These are phyloP conservation scores for Lentinula detonsa DNA, from an alignment of 768 basidiomycete species.

Conservation along the genomic window DNA sequence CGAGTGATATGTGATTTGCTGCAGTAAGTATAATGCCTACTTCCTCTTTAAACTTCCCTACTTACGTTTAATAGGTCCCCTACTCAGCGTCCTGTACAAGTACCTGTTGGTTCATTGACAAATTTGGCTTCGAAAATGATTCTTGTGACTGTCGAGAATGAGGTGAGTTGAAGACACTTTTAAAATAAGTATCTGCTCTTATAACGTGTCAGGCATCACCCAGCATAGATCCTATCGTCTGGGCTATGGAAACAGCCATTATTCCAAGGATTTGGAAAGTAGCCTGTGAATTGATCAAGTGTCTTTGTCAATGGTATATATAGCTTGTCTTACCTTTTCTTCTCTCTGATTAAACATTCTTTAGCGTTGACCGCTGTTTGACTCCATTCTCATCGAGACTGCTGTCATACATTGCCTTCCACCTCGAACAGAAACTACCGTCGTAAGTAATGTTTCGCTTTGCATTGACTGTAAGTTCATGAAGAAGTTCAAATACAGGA, in stretches of 20 bases:
- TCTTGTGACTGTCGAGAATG: slow-evolving; percentile 41
- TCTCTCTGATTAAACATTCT: neutral
- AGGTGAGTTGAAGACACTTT: slow-evolving; percentile 18
- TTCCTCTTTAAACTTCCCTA: slow-evolving; percentile 5
- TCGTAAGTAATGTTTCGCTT: slow-evolving; percentile 31
- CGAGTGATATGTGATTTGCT: slow-evolving; percentile 49
- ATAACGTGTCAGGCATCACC: slow-evolving; percentile 33
- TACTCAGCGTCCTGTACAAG: slow-evolving; percentile 53
- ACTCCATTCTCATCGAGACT: slow-evolving; percentile 51
- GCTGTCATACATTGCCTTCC: slow-evolving; percentile 45
- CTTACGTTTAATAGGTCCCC: slow-evolving; percentile 33
- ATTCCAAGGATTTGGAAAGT: slow-evolving; percentile 47
- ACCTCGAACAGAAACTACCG: slow-evolving; percentile 50
- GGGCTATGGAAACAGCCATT: slow-evolving; percentile 48
- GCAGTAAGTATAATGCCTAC: slow-evolving; percentile 27
- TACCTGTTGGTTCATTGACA: slow-evolving; percentile 62
- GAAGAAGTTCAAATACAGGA: slow-evolving; percentile 18
- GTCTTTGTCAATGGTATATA: slow-evolving; percentile 42
- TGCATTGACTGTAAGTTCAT: neutral
- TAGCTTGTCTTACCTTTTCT: neutral
- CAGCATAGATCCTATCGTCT: slow-evolving; percentile 43
- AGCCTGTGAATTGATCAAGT: slow-evolving; percentile 45
- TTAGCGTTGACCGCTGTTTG: slow-evolving; percentile 43
- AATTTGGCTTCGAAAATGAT: slow-evolving; percentile 48
- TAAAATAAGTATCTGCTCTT: neutral